Base-by-base conservation (phyloP, 1,139 yeast species). In the Candida labiduridarum region DNA sequence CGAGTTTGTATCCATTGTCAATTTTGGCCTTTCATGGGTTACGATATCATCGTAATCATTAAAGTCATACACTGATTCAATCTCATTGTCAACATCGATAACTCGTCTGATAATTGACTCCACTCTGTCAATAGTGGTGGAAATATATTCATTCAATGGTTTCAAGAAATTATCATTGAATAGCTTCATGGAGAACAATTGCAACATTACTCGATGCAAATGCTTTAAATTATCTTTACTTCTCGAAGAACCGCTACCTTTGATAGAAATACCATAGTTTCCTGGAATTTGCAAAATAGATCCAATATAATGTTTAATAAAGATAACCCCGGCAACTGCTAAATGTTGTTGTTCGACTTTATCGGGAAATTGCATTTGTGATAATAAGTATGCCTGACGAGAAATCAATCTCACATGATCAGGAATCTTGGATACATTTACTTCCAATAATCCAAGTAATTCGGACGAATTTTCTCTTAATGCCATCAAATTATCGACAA, bases 141-240 rank as follows among this genome's bases (percentile, higher is more conserved):
- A 71, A 44, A 90, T 76, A 59, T 82, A 88, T 45, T 87, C 94
- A 63, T 89, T 89, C 62, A 90, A 74, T 1, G 96, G 96, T 60
- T 87, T 91, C 59, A 89, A 69, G 64, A 83, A 90, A 49, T 86
- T 82, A 57, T 87, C 86, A 45, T 79, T 83, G 67, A 90, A 90
- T 2, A 87, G 82, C 54, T 79, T 78, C 80, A 89, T 80, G 2
- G 83, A 67, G 34, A 87, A 84, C 33, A 88, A 67, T 65, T 89
- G 96, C 33, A 80, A 70, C 54, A 89, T 60, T 19, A 87, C 83
- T 52, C 85, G 77, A 40, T 83, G 71, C 46, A 89, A 72, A 47
- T 83, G 82, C 14, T 71, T 68, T 52, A 90, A 68, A 60, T 89
- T 89, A 49, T 77, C 75, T 40, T 76, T 71, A 16, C 68, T 60